Percentiles rank a stretch among this genome's conserved stretches.
Conservation (phyloP, 2,329 filamentous ascomycete species). For the Fusarium devonianum region DNA sequence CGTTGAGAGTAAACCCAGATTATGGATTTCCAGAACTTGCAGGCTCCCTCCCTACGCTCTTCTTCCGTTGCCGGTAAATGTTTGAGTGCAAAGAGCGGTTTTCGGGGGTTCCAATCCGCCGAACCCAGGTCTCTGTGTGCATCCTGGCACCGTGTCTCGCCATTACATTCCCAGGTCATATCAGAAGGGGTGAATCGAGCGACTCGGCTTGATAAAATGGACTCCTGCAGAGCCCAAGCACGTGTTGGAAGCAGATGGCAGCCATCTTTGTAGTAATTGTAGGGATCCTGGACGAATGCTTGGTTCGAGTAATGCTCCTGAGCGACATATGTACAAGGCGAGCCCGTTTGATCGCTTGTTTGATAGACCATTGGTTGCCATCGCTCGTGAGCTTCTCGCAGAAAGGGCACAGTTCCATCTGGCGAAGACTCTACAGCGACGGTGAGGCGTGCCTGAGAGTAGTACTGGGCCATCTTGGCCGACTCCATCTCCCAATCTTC, state of each 20-base stretch:
- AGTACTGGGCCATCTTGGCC: constrained; percentile 7
- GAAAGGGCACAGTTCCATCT: constrained; percentile 3
- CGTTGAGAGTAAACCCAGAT: not conserved
- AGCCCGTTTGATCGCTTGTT: not conserved
- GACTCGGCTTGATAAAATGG: not conserved
- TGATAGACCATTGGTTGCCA: constrained; percentile 1
- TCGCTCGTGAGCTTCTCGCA: not conserved
- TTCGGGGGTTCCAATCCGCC: not conserved
- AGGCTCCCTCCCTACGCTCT: not conserved
- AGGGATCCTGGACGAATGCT: not conserved
- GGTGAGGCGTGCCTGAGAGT: constrained; percentile 7
- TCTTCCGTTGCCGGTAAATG: not conserved
- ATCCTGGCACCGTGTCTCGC: not conserved
- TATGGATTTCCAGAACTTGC: not conserved
- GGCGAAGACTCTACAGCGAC: not conserved
- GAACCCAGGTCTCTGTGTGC: not conserved
- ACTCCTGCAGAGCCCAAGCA: not conserved
- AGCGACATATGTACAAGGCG: not conserved
- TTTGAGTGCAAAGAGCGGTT: not conserved
- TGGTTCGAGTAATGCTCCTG: not conserved
- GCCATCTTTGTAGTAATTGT: not conserved
- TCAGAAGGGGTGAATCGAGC: not conserved
- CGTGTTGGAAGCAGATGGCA: not conserved
- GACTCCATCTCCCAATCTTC: constrained; percentile 10
- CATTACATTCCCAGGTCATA: not conserved